Evolutionary conservation across 2,329 filamentous ascomycete genomes (phyloP), one percentile per base, ranked within the genome.

Genomic region (Alternaria sp.): DNA sequence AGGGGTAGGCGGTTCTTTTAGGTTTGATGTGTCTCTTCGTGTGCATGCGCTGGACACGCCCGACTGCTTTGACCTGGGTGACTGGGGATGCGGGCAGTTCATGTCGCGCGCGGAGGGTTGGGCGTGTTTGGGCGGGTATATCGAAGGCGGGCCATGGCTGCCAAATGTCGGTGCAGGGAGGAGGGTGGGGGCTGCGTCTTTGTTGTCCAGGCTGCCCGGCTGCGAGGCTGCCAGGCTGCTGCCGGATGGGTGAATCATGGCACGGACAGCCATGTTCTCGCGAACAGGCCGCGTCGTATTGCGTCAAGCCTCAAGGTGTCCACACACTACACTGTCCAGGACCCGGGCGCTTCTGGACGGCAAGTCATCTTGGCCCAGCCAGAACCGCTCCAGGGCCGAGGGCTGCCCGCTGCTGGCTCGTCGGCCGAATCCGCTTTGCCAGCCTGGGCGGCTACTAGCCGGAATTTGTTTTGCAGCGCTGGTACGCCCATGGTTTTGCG

Each of bases 71-170:
- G 23, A 51, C 44, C 51, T 54, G 37, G 54, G 48, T 33, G 51
- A 61, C 52, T 51, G 55, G 29, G 49, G 53, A 51, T 61, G 62
- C 59, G 62, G 59, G 58, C 57, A 56, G 63, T 56, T 48, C 68
- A 71, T 71, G 54, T 63, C 64, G 57, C 21, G 51, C 24, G 34
- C 10, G 26, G 39, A 45, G 23, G 40, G 23, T 4, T 29, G 45
- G 14, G 28, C 36, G 46, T 37, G 28, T 26, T 14, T 39, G 31
- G 33, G 21, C 34, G 31, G 33, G 21, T 33, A 31, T 45, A 50
- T 37, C 39, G 37, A 28, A 46, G 46, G 50, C 33, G 31, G 33
- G 31, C 37, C 23, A 33, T 14, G 31, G 21, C 31, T 28, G 31
- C 46, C 33, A 33, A 17, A 14, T 37, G 14, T 21, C 14, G 14